These are phyloP conservation scores for Pseudodiploospora longispora DNA, from an alignment of 2,329 filamentous ascomycete species.

Conservation along the genomic window DNA sequence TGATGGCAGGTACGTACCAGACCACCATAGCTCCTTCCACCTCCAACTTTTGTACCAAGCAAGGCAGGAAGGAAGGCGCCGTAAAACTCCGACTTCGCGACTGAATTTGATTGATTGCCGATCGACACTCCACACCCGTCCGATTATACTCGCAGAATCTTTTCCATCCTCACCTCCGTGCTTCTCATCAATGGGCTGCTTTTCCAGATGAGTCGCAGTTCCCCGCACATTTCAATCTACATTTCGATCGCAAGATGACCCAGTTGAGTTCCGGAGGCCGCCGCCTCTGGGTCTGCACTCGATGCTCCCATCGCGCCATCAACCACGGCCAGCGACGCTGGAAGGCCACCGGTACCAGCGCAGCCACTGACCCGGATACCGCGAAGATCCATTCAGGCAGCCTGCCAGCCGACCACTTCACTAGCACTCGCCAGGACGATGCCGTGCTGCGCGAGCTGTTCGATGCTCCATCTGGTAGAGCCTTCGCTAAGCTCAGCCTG, in stretches of 20 bases:
- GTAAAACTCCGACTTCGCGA: constrained; percentile 4
- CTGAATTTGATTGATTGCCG: no score
- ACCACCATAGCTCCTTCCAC: background rate
- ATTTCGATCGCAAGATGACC: background rate
- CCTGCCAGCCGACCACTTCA: constrained; percentile 20
- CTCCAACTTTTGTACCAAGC: no score
- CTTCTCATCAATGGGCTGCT: no score
- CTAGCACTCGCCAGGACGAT: constrained; percentile 56
- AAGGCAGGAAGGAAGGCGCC: background rate
- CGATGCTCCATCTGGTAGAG: constrained; percentile 52
- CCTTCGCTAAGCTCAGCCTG: constrained; percentile 30
- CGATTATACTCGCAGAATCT: no score
- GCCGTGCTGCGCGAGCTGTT: constrained; percentile 70
- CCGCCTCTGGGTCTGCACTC: constrained; percentile 54
- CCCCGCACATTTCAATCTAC: no score
- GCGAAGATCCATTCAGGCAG: constrained; percentile 20
- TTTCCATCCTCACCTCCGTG: no score
- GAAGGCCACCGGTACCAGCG: constrained; percentile 32
- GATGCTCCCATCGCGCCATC: constrained; percentile 42
- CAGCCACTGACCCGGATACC: constrained; percentile 13
- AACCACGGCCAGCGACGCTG: constrained; percentile 26
- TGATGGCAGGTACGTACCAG: background rate
- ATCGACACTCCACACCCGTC: no score
- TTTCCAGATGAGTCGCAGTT: no score
- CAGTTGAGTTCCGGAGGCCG: constrained; percentile 23